A percentile compares a stretch with the other conserved stretches of the same genome.
Evolutionary conservation across 169 alveolate genomes (phyloP).

Genomic region (Theileria parva): DNA sequence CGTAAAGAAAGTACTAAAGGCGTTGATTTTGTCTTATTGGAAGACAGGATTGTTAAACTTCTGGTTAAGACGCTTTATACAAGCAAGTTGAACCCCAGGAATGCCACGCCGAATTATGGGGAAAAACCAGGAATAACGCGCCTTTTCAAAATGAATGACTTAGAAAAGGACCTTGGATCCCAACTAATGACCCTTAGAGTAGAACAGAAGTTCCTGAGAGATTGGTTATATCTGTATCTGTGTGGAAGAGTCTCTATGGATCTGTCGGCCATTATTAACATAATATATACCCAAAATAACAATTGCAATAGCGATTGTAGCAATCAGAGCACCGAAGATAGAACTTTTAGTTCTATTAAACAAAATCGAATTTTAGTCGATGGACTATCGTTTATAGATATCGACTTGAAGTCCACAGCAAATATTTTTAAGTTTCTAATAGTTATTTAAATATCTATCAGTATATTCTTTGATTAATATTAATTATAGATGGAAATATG

Average conservation of each 20-base stretch:
- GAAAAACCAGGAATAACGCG: background rate
- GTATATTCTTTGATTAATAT: background rate
- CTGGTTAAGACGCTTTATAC: background rate
- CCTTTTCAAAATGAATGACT: background rate
- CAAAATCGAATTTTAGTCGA: slow-evolving; percentile 1
- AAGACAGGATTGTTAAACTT: background rate
- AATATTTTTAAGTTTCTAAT: slow-evolving; percentile 8
- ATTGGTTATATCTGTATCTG: slow-evolving; percentile 45
- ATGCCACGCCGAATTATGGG: background rate
- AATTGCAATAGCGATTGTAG: background rate
- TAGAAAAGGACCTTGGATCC: background rate
- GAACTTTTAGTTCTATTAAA: background rate
- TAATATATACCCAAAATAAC: slow-evolving; percentile 14
- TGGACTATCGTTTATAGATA: slow-evolving; percentile 46
- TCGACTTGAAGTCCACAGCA: slow-evolving; percentile 44
- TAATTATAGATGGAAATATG: slow-evolving; percentile 6
- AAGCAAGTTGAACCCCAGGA: background rate
- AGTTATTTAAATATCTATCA: background rate
- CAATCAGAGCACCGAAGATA: background rate
- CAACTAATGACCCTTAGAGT: background rate
- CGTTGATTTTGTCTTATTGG: background rate
- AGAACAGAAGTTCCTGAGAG: background rate
- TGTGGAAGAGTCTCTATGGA: slow-evolving; percentile 65
- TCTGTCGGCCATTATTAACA: slow-evolving; percentile 39
- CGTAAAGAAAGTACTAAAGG: background rate